phyloP scores from a whole-genome alignment of 495 filamentous ascomycete genomes.

The Hypoxylon crocopeplum region DNA sequence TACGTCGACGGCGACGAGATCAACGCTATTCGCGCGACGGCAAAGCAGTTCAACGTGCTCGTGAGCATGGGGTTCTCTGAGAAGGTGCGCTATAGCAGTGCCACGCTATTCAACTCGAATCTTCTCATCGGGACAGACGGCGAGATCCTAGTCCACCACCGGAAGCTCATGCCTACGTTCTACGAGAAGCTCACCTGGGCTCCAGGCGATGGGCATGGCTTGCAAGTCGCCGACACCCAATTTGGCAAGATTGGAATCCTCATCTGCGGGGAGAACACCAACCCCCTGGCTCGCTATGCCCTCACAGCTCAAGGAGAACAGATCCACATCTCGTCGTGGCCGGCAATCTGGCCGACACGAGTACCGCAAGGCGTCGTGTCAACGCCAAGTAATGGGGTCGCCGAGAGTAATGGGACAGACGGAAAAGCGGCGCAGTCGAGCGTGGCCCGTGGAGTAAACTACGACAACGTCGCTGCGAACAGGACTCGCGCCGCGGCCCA shows the following conservation, averaged over 20 bases:
- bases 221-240: conserved; percentile 35
- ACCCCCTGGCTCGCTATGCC: conserved; percentile 43
- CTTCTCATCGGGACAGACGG: conserved; percentile 41
- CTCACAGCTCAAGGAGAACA: conserved; percentile 39
- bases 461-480: conserved; percentile 53
- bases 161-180: conserved; percentile 49
- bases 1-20: conserved; percentile 48
- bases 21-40: conserved; percentile 32
- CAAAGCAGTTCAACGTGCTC: conserved; percentile 31
- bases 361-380: conserved; percentile 28
- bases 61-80: conserved; percentile 48
- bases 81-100: conserved; percentile 40
- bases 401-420: not conserved
- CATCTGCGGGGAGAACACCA: conserved; percentile 52
- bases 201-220: conserved; percentile 45
- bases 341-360: conserved; percentile 43
- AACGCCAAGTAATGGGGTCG: conserved; percentile 21
- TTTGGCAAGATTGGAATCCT: conserved; percentile 41
- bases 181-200: conserved; percentile 49
- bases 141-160: conserved; percentile 46
- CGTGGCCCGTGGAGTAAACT: conserved; percentile 32
- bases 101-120: conserved; percentile 47
- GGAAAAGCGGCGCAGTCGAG: not conserved
- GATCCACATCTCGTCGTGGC: conserved; percentile 47
- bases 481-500: conserved; percentile 48